A percentile compares a stretch with the other conserved stretches of the same genome.
These are phyloP conservation scores for Chrysophaeum taylorii DNA, from an alignment of 352 stramenopile species.

Conservation along the genomic window DNA sequence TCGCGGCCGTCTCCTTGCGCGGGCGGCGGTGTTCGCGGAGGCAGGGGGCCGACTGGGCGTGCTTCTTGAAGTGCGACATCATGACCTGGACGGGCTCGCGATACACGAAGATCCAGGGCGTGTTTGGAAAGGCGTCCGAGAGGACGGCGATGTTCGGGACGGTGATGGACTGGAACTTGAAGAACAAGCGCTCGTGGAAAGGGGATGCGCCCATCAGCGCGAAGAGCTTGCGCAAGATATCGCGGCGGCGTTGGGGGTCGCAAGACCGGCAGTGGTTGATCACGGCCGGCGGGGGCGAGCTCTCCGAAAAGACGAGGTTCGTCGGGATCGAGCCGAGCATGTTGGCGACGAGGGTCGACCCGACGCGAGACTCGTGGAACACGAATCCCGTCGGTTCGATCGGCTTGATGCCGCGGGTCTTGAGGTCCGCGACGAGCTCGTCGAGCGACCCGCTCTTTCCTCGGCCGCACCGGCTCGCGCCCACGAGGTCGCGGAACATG, in stretches of 20 bases:
- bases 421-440: constrained; percentile 1
- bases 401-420: neutral
- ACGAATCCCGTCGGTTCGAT: constrained; percentile 50
- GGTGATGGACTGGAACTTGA: constrained; percentile 53
- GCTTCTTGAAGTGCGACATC: constrained; percentile 50
- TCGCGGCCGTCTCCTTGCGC: constrained; percentile 17
- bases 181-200: constrained; percentile 42
- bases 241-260: constrained; percentile 14
- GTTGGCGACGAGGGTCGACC: constrained; percentile 66
- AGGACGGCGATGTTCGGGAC: constrained; percentile 28
- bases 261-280: constrained; percentile 19
- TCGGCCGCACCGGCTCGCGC: constrained; percentile 11
- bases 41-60: constrained; percentile 18
- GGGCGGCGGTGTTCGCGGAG: constrained; percentile 33
- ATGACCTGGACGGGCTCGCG: constrained; percentile 62
- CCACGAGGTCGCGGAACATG: constrained; percentile 23
- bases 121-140: constrained; percentile 42
- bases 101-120: constrained; percentile 65
- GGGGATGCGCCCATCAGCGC: constrained; percentile 54
- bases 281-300: constrained; percentile 27
- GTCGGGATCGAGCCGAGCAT: constrained; percentile 40
- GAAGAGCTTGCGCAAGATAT: constrained; percentile 54
- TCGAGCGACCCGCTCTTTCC: constrained; percentile 9
- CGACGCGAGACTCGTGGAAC: constrained; percentile 71
- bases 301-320: constrained; percentile 38